Evolutionary conservation across 352 stramenopile genomes (phyloP).

Genomic region (Pythium rhizo-oryzae): DNA sequence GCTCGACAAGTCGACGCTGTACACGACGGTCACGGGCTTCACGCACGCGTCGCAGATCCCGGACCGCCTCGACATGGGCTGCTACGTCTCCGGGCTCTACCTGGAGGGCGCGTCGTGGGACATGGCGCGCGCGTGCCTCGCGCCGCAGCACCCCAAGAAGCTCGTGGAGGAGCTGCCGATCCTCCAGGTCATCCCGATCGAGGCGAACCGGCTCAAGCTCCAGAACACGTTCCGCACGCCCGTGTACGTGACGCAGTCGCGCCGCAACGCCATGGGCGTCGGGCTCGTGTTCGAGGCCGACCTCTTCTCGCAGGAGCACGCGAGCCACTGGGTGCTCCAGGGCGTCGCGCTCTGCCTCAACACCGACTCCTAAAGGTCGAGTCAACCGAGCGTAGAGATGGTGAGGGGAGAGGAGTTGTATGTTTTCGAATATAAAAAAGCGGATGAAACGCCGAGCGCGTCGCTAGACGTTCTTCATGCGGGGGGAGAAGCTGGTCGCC

Average conservation of each 20-base stretch:
- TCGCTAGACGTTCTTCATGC: too few species aligned
- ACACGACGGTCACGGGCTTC: conserved; percentile 92
- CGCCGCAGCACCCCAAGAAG: conserved; percentile 92
- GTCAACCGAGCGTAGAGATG: not conserved
- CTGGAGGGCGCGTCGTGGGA: conserved; percentile 96
- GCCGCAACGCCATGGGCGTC: conserved; percentile 95
- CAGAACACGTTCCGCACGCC: conserved; percentile 95
- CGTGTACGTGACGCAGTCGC: conserved; percentile 95
- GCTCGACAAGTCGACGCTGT: conserved; percentile 95
- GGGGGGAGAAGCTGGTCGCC: too few species aligned
- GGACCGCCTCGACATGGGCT: conserved; percentile 79
- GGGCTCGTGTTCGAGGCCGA: conserved; percentile 95
- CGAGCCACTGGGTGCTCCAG: conserved; percentile 94
- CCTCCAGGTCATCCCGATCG: conserved; percentile 95
- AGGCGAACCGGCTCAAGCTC: conserved; percentile 94
- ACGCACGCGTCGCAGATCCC: conserved; percentile 67
- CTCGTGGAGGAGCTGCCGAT: conserved; percentile 95
- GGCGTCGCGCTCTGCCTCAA: conserved; percentile 94
- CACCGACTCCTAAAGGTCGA: conserved; percentile 71
- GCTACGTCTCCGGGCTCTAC: conserved; percentile 92
- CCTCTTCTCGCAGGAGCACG: conserved; percentile 90
- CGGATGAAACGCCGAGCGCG: too few species aligned
- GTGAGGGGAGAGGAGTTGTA: not conserved
- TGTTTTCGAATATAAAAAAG: too few species aligned
- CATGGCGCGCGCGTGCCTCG: conserved; percentile 66